Evolutionary conservation across 805 yeast genomes (phyloP).

Genomic region (Lachancea sp.): DNA sequence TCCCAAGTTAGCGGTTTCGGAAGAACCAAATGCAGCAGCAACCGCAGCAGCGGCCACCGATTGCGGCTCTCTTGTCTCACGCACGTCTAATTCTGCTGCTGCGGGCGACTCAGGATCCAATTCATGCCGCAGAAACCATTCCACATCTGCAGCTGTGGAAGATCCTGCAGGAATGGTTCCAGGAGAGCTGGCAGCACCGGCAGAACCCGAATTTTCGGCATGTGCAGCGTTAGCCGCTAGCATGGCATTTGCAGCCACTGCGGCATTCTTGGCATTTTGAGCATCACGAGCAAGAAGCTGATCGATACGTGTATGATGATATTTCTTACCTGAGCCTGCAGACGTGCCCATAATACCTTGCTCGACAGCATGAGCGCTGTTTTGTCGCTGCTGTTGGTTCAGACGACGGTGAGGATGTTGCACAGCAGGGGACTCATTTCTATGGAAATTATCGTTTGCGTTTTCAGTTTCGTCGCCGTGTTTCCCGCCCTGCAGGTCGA

Average conservation of each 20-base stretch:
- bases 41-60: conserved; percentile 31
- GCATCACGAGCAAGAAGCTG: conserved; percentile 5
- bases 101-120: conserved; percentile 4
- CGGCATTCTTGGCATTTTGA: background rate
- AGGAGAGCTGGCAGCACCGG: background rate
- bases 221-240: background rate
- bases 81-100: conserved; percentile 2
- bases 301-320: conserved; percentile 8
- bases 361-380: background rate
- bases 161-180: conserved; percentile 11
- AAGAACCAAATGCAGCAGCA: conserved; percentile 29
- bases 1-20: conserved; percentile 9
- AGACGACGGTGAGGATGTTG: background rate
- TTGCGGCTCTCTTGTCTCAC: conserved; percentile 11
- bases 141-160: conserved; percentile 14
- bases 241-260: background rate
- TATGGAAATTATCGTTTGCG: conserved; percentile 19
- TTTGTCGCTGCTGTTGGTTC: background rate
- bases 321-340: conserved; percentile 26
- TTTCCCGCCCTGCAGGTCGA: conserved; percentile 40
- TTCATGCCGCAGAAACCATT: conserved; percentile 23
- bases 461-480: conserved; percentile 21
- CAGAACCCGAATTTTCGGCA: background rate
- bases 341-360: conserved; percentile 9
- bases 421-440: background rate